These are phyloP conservation scores for Adansonia digitata DNA, from an alignment of 345 rosid species.

Conservation along the genomic window DNA sequence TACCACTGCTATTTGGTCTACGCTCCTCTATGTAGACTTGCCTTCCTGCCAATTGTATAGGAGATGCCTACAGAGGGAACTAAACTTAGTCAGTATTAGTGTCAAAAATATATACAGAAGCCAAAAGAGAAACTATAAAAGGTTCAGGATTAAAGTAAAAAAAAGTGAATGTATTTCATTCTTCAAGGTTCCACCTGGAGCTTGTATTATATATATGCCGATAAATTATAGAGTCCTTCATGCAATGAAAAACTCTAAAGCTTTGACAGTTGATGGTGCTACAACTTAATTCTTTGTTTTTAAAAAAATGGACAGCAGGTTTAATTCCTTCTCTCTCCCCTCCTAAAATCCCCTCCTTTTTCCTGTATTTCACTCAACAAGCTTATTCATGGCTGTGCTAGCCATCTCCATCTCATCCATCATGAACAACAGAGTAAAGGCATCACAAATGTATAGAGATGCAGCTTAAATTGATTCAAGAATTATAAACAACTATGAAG, in stretches of 20 bases:
- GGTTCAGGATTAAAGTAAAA: neutral
- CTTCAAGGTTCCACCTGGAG: neutral
- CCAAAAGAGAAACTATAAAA: neutral
- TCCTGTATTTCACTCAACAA: neutral
- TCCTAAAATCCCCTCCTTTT: neutral
- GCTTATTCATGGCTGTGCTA: neutral
- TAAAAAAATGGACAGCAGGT: neutral
- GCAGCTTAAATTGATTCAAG: neutral
- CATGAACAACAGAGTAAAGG: neutral
- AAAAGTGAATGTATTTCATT: neutral
- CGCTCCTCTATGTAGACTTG: slow-evolving; percentile 89
- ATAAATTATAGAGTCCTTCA: neutral
- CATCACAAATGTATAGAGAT: neutral
- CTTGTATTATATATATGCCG: neutral
- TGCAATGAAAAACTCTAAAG: neutral
- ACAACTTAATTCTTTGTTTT: neutral
- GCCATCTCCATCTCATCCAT: neutral
- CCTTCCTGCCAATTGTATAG: slow-evolving; percentile 81
- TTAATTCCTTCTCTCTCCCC: neutral
- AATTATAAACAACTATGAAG: neutral
- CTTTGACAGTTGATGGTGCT: neutral
- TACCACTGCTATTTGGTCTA: slow-evolving; percentile 73
- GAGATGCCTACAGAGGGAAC: slow-evolving; percentile 61
- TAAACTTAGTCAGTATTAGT: neutral
- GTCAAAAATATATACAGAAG: neutral